Conservation (phyloP, 352 stramenopile species). For the Aphanomyces astaci region DNA sequence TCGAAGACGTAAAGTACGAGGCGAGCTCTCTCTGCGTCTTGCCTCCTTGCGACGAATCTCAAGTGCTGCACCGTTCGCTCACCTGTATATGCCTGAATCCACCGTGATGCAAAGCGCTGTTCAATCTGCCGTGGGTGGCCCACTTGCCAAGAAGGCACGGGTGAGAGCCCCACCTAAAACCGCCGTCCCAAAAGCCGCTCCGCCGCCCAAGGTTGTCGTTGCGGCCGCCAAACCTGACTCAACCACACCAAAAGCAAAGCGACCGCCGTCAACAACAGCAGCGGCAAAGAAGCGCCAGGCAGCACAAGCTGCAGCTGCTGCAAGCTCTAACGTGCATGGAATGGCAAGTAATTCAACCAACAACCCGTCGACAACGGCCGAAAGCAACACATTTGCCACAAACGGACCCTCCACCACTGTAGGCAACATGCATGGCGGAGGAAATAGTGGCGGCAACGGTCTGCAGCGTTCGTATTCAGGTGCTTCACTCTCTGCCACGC, state of each 20-base stretch:
- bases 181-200: slow-evolving; percentile 2
- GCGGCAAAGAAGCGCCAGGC: slow-evolving; percentile 17
- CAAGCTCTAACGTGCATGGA: not conserved
- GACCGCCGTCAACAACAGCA: not conserved
- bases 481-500: not conserved
- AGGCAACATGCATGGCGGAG: not conserved
- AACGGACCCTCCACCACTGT: not conserved
- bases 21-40: not conserved
- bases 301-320: not conserved
- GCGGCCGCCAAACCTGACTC: not conserved
- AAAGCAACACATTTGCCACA: not conserved
- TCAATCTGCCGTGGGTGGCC: not conserved
- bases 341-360: not conserved
- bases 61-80: no score
- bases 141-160: slow-evolving; percentile 10
- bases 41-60: no score
- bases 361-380: not conserved
- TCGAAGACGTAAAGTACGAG: slow-evolving; percentile 9
- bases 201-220: not conserved
- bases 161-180: not conserved
- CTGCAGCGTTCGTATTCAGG: slow-evolving; percentile 12
- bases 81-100: not conserved
- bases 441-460: not conserved
- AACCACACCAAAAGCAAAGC: slow-evolving; percentile 7
- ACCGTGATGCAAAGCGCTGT: not conserved